These are phyloP conservation scores for Coemansia sp. DNA, from an alignment of 192 early-diverging fungal genomes.

Conservation along the genomic window DNA sequence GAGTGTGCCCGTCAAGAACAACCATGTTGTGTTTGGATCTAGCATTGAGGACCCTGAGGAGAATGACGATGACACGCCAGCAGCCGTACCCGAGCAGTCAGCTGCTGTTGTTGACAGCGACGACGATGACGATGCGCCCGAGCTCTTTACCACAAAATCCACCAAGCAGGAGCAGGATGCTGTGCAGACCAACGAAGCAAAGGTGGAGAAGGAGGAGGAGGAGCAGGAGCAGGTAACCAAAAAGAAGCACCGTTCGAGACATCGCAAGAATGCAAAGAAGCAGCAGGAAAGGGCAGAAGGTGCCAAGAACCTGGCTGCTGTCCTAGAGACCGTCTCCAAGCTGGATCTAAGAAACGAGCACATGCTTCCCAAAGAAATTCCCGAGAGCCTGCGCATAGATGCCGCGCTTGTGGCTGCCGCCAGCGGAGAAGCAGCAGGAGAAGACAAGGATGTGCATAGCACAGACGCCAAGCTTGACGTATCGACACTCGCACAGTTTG, in stretches of 20 bases:
- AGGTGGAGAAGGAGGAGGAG: background rate
- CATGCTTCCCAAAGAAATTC: constrained; percentile 28
- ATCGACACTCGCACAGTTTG: constrained; percentile 39
- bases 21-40: constrained; percentile 18
- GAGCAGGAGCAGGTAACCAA: constrained; percentile 1
- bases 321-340: constrained; percentile 14
- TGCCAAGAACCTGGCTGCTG: constrained; percentile 3
- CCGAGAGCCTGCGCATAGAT: constrained; percentile 34
- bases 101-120: constrained; percentile 14
- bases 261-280: constrained; percentile 32
- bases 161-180: background rate
- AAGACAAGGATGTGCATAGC: background rate
- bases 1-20: background rate
- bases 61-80: background rate
- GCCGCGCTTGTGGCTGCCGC: background rate
- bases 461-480: constrained; percentile 22
- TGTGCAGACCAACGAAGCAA: background rate
- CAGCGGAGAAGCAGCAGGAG: background rate
- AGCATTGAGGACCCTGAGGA: constrained; percentile 15
- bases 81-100: background rate
- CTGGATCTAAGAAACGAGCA: constrained; percentile 2
- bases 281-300: constrained; percentile 9
- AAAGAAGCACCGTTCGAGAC: constrained; percentile 36
- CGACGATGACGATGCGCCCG: constrained; percentile 38
- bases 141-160: constrained; percentile 21